These are phyloP conservation scores for Ceratocystis ficicola DNA, from an alignment of 2,329 filamentous ascomycete genomes.

Conservation along the genomic window DNA sequence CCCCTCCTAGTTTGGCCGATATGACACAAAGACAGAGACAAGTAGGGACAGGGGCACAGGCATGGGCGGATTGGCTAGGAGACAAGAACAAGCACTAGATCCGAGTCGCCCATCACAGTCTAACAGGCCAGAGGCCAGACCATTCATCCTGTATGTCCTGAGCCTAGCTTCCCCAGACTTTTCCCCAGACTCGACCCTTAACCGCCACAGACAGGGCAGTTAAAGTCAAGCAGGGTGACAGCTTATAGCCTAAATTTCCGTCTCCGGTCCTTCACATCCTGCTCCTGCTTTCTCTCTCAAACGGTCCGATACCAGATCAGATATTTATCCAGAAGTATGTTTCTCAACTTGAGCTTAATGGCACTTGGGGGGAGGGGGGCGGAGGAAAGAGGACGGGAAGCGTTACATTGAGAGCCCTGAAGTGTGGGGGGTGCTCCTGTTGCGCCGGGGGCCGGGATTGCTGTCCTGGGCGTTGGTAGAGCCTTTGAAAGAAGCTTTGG, in stretches of 20 bases:
- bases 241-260: slow-evolving; percentile 3
- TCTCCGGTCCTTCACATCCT: not conserved
- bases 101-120: not conserved
- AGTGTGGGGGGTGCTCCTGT: slow-evolving; percentile 13
- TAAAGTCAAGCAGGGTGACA: not conserved
- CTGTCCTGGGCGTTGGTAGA: slow-evolving; percentile 1
- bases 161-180: slow-evolving; percentile 7
- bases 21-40: not conserved
- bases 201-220: not conserved
- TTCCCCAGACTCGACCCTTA: slow-evolving; percentile 8
- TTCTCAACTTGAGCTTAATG: not conserved
- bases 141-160: not conserved
- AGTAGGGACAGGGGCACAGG: not conserved
- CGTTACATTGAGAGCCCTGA: slow-evolving; percentile 18
- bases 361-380: not conserved
- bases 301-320: slow-evolving; percentile 9
- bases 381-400: not conserved
- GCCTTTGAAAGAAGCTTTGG: not conserved
- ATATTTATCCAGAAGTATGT: not conserved
- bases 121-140: not conserved
- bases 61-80: too few relatives aligned
- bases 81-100: not conserved
- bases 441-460: not conserved
- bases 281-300: not conserved
- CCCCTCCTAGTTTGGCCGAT: not conserved